A percentile compares a stretch with the other conserved stretches of the same genome.
phyloP scores from a whole-genome alignment of 2,329 filamentous ascomycete genomes.

The Diaporthe eres region DNA sequence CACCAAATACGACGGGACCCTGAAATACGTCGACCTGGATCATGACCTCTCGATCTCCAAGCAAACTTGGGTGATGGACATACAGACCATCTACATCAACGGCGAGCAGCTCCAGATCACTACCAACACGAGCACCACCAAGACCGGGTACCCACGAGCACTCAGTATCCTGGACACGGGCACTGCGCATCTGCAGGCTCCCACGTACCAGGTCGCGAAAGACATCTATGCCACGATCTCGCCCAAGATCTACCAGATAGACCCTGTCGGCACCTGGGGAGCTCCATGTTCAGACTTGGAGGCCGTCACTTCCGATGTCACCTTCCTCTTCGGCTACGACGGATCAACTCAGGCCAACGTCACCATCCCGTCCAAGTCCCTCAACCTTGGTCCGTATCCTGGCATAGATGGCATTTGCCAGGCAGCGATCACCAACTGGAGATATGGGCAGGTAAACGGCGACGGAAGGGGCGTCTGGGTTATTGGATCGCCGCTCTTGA shows the following conservation, averaged over 20 bases:
- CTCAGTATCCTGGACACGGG: conserved; percentile 49
- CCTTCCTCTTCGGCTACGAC: conserved; percentile 48
- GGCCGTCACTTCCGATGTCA: conserved; percentile 46
- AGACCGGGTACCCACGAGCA: conserved; percentile 32
- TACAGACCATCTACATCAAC: conserved; percentile 46
- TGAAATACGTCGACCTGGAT: conserved; percentile 46
- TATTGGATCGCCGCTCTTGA: conserved; percentile 51
- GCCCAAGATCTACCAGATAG: conserved; percentile 48
- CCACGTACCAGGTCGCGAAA: conserved; percentile 47
- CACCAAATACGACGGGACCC: conserved; percentile 45
- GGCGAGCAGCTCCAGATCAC: conserved; percentile 39
- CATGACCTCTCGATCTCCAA: conserved; percentile 33
- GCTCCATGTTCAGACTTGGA: conserved; percentile 49
- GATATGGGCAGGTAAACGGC: conserved; percentile 30
- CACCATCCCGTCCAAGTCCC: conserved; percentile 47
- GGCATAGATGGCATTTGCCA: conserved; percentile 48
- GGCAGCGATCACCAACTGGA: conserved; percentile 46
- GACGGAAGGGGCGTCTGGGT: conserved; percentile 46
- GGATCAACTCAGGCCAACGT: conserved; percentile 44
- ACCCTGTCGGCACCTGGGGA: conserved; percentile 50
- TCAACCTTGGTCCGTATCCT: conserved; percentile 51
- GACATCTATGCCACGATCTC: conserved; percentile 50
- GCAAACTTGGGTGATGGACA: conserved; percentile 45
- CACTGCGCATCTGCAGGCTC: conserved; percentile 49
- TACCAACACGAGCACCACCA: conserved; percentile 30